Conservation (phyloP, 2,329 filamentous ascomycete genomes). For the Cordyceps militaris region DNA sequence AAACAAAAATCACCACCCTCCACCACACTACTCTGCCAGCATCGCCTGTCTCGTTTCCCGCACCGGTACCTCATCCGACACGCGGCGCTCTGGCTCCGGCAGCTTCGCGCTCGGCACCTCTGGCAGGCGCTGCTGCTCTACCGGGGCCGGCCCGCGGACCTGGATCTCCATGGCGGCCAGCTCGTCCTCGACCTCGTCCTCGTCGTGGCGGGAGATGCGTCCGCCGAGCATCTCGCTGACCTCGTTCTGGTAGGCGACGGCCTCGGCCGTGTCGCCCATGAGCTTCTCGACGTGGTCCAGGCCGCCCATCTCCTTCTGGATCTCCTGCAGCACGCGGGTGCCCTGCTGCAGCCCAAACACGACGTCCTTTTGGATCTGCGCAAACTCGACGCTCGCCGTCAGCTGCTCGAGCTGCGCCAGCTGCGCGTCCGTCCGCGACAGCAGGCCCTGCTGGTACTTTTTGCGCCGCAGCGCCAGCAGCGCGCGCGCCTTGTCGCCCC, state of each 20-base stretch:
- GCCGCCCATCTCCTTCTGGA: constrained; percentile 93
- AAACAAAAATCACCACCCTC: not conserved
- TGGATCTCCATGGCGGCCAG: constrained; percentile 66
- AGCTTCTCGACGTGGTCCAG: constrained; percentile 91
- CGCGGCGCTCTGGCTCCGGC: constrained; percentile 19
- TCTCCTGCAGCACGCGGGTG: constrained; percentile 80
- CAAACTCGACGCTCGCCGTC: constrained; percentile 87
- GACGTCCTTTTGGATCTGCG: constrained; percentile 93
- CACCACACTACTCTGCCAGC: constrained; percentile 26
- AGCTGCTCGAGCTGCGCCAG: constrained; percentile 89
- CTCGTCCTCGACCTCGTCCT: constrained; percentile 97
- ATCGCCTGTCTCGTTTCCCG: constrained; percentile 32
- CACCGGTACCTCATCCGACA: constrained; percentile 17
- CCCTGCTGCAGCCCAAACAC: constrained; percentile 89
- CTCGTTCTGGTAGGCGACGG: constrained; percentile 89
- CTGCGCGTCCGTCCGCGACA: constrained; percentile 85
- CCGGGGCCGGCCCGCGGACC: constrained; percentile 13
- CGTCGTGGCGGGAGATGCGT: constrained; percentile 86
- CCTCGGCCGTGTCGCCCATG: constrained; percentile 87
- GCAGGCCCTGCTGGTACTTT: constrained; percentile 90
- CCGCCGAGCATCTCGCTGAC: constrained; percentile 85
- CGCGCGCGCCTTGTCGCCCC: constrained; percentile 72
- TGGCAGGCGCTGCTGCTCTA: constrained; percentile 18
- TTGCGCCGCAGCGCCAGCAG: constrained; percentile 85
- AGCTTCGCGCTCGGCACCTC: constrained; percentile 28